A percentile compares a stretch with the other conserved stretches of the same genome.
These are phyloP conservation scores for Suaeda aralocaspica DNA, from an alignment of 148 eudicot species.

Conservation along the genomic window DNA sequence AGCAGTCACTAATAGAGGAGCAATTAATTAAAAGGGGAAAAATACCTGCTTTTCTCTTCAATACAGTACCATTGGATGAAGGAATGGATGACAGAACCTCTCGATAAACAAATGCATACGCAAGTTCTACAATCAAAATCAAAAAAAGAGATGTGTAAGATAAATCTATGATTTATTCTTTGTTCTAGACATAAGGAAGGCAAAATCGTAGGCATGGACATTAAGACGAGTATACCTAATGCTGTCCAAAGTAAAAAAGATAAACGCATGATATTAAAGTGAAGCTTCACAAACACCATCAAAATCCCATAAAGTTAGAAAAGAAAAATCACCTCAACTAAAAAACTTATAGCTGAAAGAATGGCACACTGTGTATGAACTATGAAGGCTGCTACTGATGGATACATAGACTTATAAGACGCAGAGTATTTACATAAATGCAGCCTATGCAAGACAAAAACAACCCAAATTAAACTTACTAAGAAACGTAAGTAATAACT, in stretches of 20 bases:
- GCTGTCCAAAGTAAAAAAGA: neutral
- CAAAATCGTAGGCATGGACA: neutral
- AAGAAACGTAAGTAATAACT: too few species aligned
- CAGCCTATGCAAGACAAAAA: neutral
- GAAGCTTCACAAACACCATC: too few species aligned
- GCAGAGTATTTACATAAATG: neutral
- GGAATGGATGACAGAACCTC: slow-evolving; percentile 53
- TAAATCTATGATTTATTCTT: neutral
- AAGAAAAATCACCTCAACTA: neutral
- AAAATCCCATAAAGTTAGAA: too few species aligned
- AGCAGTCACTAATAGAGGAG: neutral
- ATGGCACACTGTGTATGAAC: neutral
- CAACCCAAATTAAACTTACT: too few species aligned
- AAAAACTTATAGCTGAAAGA: neutral
- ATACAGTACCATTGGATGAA: slow-evolving; percentile 35
- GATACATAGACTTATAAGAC: neutral
- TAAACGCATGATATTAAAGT: neutral
- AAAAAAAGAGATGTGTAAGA: slow-evolving; percentile 7
- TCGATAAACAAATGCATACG: slow-evolving; percentile 83
- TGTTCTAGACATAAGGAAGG: neutral
- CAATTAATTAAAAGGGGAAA: neutral
- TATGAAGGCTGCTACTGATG: neutral
- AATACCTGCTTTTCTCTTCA: slow-evolving; percentile 89
- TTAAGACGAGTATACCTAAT: neutral
- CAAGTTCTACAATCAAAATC: slow-evolving; percentile 53